Base-by-base conservation (phyloP, 345 rosid genomes). In the Salix suchowensis region DNA sequence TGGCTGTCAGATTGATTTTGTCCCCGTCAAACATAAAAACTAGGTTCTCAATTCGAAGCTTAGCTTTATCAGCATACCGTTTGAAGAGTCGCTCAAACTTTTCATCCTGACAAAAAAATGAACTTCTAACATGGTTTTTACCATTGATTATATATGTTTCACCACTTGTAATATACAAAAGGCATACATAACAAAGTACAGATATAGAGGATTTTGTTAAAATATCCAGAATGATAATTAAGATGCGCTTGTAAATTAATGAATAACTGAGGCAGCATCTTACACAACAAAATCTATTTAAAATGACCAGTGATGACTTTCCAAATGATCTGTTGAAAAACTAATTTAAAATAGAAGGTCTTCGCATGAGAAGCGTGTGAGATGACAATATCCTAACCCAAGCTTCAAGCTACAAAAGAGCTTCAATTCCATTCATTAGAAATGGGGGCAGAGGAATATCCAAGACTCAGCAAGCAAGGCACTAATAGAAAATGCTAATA, bases 11-110 rank as follows among this genome's bases (percentile, higher is more conserved):
- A 85, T 79, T 79, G 48, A 95, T 79, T 85, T 87, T 89, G 66
- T 91, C 94, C 70, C 98, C 98, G 65, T 95, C 98, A 76, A 95
- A 93, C 19, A 78, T 77, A 84, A 93, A 95, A 36, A 84, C 88
- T 77, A 95, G 82, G 77, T 65, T 86, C 74, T 88, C 48, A 37
- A 69, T 55, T 64, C 85, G 82, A 40, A 87, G 88, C 74, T 91
- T 87, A 58, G 34, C 89, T 83, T 77, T 95, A 46, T 91, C 89
- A 0, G 96, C 86, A 76, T 95, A 95, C 85, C 83, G 69, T 80
- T 89, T 93, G 86, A 91, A 88, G 61, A 91, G 79, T 65, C 87
- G 87, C 80, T 90, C 97, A 81, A 95, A 88, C 79, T 85, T 95
- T 72, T 95, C 98, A 87, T 95, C 98, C 98, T 95, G 80, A 81